Evolutionary conservation across 2,329 filamentous ascomycete species (phyloP), one percentile per base, ranked within the genome.

Genomic region (Diaporthe aspalathi): DNA sequence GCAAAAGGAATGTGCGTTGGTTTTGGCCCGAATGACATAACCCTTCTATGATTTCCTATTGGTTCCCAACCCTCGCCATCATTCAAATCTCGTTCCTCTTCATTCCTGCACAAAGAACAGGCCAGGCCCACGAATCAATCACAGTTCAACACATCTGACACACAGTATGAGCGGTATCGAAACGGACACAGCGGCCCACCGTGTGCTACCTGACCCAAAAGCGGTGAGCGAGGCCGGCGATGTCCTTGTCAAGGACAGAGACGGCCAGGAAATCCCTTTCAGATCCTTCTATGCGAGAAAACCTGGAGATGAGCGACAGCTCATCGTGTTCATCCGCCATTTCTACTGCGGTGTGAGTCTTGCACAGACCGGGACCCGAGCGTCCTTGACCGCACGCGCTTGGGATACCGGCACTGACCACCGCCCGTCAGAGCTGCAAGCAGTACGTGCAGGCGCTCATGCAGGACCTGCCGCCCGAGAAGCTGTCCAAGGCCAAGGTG

Each of bases 261-360:
- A 66, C 2, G 68, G 56, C 5, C 66, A 70, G 1, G 47, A 38
- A 8, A 12, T 70, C 20, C 38, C 68, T 6, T 22, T 70, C 9
- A 66, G 56, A 38, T 56, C 68, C 1, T 40, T 70, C 38, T 70
- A 63, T 9, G 38, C 38, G n/a, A 27, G 52, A 16, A 70, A 56
- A 40, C 68, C 47, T 7, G 38, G 8, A n/a, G 29, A 66, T n/a
- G 68, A 66, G 56, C 57, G 57, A 12, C 68, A 70, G 49, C 49
- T 66, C 2, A 45, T 70, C n/a, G 35, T 70, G 24, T 70, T 70
- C 12, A 9, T 70, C 57, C 68, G 68, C 16, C 68, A 70, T n/a
- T 70, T 70, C 38, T 35, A 66, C 38, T 70, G 68, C 49, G 57
- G 68, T n/a, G 68, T 70, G 35, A 54, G 49, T 45, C 16, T 20